phyloP scores from a whole-genome alignment of 306 rosid genomes.

The Carpinus viminea region DNA sequence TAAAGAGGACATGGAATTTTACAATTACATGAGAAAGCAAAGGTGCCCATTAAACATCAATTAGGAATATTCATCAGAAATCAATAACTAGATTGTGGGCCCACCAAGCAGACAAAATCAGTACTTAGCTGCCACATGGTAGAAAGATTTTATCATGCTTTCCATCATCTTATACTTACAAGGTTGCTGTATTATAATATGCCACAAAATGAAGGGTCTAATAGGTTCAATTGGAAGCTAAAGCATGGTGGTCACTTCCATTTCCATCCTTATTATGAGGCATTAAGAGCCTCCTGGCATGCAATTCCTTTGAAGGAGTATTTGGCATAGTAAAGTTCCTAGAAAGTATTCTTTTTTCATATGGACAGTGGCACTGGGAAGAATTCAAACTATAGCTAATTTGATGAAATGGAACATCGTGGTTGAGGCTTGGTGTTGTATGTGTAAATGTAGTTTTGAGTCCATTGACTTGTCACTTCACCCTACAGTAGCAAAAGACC shows the following conservation, averaged over 20 bases:
- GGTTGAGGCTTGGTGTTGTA: neutral
- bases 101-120: neutral
- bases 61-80: neutral
- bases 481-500: neutral
- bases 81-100: too few species aligned
- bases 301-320: neutral
- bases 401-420: neutral
- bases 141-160: neutral
- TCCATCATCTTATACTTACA: neutral
- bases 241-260: neutral
- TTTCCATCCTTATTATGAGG: neutral
- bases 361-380: neutral
- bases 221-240: neutral
- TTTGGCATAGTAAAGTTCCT: neutral
- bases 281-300: neutral
- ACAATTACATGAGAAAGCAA: constrained; percentile 18
- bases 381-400: neutral
- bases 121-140: neutral
- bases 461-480: neutral
- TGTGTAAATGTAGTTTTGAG: neutral
- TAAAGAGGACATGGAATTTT: constrained; percentile 16
- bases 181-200: neutral
- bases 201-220: neutral
- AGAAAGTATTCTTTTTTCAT: neutral
- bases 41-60: constrained; percentile 14